Base-by-base conservation (phyloP, 257 asterid species). In the Gentiana dahurica region DNA sequence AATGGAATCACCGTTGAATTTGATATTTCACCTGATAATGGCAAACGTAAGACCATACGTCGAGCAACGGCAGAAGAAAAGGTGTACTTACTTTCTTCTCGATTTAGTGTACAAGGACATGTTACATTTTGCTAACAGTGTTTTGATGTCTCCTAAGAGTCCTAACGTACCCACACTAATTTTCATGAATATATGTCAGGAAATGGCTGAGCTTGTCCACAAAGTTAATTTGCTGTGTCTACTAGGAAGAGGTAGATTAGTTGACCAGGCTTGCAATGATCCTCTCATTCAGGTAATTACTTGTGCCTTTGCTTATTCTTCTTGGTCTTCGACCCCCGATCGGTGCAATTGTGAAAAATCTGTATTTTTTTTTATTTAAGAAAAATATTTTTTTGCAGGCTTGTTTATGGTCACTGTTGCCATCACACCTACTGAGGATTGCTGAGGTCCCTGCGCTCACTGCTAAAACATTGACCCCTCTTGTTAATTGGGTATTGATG, bases 221-320 rank as follows among this genome's bases (percentile, higher is more conserved):
- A 88, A 85, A 81, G 84, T 67, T 75, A 89, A 92, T 77, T 79
- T 92, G 78, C 90, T 92, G 66, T 92, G 98, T 77, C 80, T 92
- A 61, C 69, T 88, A 45, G 97, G 97, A 65, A 81, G 98, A 72
- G 98, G 95, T 50, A 81, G 95, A 67, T 75, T 79, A 75, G 71
- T 88, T 38, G 98, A 92, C 56, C 57, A 62, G 24, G 83, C 94
- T 73, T 88, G 95, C 66, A 69, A 84, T 73, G 94, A 88, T 82
- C 89, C 89, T 68, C 86, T 92, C 60, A 80, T 88, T 69, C 95
- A 92, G 96, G 98, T 92, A 45, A 55, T 63, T 64, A 62, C 54
- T 55, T 59, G 44, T 67, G 49, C 57, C 51, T 2, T 51, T 41
- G 9, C 46, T 41, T 39, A 39, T 39, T 39, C 44, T 39, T 39